Base-by-base conservation (phyloP, 805 yeast species). In the Dipodascopsis tothii region DNA sequence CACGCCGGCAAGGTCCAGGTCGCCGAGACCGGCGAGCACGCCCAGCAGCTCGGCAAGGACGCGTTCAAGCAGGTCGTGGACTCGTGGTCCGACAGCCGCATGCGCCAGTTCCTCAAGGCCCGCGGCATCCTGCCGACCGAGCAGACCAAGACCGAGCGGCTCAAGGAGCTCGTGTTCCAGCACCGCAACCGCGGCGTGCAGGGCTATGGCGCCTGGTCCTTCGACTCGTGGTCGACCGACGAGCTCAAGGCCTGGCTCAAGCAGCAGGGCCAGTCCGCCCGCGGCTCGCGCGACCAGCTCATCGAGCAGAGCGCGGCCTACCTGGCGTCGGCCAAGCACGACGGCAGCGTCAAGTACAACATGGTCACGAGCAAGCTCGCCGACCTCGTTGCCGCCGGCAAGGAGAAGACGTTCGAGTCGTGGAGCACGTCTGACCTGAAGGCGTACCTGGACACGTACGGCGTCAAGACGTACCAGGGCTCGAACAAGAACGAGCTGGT, bases 351-450 rank as follows among this genome's bases (percentile, higher is more conserved):
- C 17, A 40, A 35, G n/a, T 54, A 74, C 40, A 66, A 68, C n/a
- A 30, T 23, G 36, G 62, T 70, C 1, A 55, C 75, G 39, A 62
- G 70, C 41, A 48, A 69, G 35, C 58, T 67, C 7, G 56, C 61
- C 35, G 60, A 62, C 40, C 54, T 63, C 4, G 49, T 69, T 3
- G 65, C 65, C 40, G 44, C 50, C 22, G 54, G 71, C 46, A 70
- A 67, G 51, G 70, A 68, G 30, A 67, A 67, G 32, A 61, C 72
- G 18, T 71, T 76, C 57, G 66, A 74, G 45, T 60, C 67, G 16
- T 77, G 81, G 81, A 60, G 75, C 3, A 66, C 72, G 21, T 64
- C 70, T 3, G 82, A 79, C 54, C 60, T 80, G 46, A 64, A 68
- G 53, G 72, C 71, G 46, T 80, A 83, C 76, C 60, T 80, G 27